Base-by-base conservation (phyloP, 1,139 yeast species). In the Candida tropicalis region DNA sequence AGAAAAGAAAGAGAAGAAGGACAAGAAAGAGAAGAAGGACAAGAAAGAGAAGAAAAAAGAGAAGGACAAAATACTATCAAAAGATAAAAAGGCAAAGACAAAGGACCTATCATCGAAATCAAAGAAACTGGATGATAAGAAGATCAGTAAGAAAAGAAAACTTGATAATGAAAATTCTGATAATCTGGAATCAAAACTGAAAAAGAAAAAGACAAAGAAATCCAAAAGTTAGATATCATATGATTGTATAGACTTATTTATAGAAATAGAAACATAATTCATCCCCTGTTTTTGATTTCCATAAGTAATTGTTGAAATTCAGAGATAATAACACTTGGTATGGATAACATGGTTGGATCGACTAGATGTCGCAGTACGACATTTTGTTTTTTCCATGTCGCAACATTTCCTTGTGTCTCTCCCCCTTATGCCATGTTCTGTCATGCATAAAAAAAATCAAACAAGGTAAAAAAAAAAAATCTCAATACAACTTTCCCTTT, bases 1-100 rank as follows among this genome's bases (percentile, higher is more conserved):
- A 39, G 51, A 57, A 42, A 51, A 42, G 41, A 54, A 56, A 41
- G 53, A 54, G 43, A 49, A 55, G 45, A 55, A 57, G 50, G 54
- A 57, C 38, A 50, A 55, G 43, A 54, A 57, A 45, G 52, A 22
- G 51, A 48, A 51, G 56, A 43, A 45, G 52, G 46, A 40, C 50
- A 43, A 50, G 49, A 44, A 46, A 48, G 44, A 45, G 53, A 40
- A 49, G 52, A 43, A 52, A 50, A 44, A 55, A 54, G 46, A 53
- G 43, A 47, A 45, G 42, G 44, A 47, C 45, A 53, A 49, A 38
- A n/a, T n/a, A n/a, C n/a, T n/a, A n/a, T n/a, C n/a, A n/a, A 38
- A 39, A 52, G 54, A 52, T 46, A 48, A 47, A 39, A 52, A 42
- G 39, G 50, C 36, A 40, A 47, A 47, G 39, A 54, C 49, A 18